Conservation (phyloP, 1,284 basidiomycete species). For the Heterobasidion parviporum region DNA sequence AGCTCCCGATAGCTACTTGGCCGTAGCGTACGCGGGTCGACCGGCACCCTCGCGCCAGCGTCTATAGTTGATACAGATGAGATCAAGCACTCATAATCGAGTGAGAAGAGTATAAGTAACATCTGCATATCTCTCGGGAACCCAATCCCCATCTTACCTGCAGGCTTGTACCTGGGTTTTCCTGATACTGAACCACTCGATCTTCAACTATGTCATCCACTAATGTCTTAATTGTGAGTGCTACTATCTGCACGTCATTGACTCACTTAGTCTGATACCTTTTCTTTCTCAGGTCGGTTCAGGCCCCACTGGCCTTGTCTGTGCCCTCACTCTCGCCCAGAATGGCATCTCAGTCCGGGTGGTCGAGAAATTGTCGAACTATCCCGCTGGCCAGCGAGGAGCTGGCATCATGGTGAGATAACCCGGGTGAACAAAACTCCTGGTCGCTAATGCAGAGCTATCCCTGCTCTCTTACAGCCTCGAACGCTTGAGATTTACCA, state of each 20-base stretch:
- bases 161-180: too few species aligned
- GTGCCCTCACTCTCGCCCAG: slow-evolving; percentile 16
- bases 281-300: slow-evolving; percentile 14
- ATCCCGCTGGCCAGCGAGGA: slow-evolving; percentile 19
- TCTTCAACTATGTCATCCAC: background rate
- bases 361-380: slow-evolving; percentile 21
- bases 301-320: slow-evolving; percentile 17
- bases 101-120: too few species aligned
- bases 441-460: background rate
- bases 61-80: too few species aligned
- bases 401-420: slow-evolving; percentile 18
- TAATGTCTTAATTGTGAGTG: background rate
- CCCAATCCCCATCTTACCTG: too few species aligned
- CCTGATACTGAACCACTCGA: too few species aligned
- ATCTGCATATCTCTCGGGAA: too few species aligned
- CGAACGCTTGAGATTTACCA: slow-evolving; percentile 21
- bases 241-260: background rate
- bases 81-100: too few species aligned
- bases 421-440: background rate
- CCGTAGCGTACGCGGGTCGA: too few species aligned
- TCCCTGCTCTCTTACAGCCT: slow-evolving; percentile 12
- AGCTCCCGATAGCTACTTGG: too few species aligned
- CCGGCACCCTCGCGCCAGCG: too few species aligned
- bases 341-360: slow-evolving; percentile 25
- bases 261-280: background rate